Base-by-base conservation (phyloP, 2,329 filamentous ascomycete species). In the Aspergillus fructus region DNA sequence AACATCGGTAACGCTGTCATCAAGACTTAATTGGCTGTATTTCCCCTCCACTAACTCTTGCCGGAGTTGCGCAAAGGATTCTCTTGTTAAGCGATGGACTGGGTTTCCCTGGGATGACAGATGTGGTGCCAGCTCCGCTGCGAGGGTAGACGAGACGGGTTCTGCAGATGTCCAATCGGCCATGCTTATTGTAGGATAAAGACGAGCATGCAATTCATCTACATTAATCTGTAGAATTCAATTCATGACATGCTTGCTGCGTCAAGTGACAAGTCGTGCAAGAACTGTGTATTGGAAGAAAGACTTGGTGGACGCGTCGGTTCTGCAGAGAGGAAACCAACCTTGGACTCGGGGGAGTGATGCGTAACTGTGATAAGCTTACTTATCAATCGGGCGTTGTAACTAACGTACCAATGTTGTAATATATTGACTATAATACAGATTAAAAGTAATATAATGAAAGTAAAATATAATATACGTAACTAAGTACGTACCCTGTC, bases 91-190 rank as follows among this genome's bases (percentile, higher is more conserved):
- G 52, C 83, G 83, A 66, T 84, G 82, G 53, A 83, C 82, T 45
- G 83, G 85, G 60, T 81, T 83, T 51, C 83, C 81, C 49, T 84
- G 84, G 21, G 88, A 83, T 43, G 89, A 85, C 61, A 92, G 86
- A 71, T 90, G 91, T 70, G 90, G 88, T 62, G 94, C 91, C 56
- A 97, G 86, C 73, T 96, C 90, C 12, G 91, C 91, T 52, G 93
- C 91, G 67, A 96, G 82, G 9, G 92, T 96, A 15, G 93, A 96
- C 12, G 91, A 89, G 33, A 71, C 65, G 24, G 73, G 69, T 58
- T 74, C 73, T 53, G 63, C 56, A 42, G 58, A 58, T 62, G 60
- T 65, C 58, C 60, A 61, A 47, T 54, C 46, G 46, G 59, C 62
- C 57, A 68, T 63, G 48, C 49, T 62, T 56, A 62, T 56, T 53